A percentile compares a stretch with the other conserved stretches of the same genome.
Evolutionary conservation across 345 rosid genomes (phyloP).

Genomic region (Populus tremula): DNA sequence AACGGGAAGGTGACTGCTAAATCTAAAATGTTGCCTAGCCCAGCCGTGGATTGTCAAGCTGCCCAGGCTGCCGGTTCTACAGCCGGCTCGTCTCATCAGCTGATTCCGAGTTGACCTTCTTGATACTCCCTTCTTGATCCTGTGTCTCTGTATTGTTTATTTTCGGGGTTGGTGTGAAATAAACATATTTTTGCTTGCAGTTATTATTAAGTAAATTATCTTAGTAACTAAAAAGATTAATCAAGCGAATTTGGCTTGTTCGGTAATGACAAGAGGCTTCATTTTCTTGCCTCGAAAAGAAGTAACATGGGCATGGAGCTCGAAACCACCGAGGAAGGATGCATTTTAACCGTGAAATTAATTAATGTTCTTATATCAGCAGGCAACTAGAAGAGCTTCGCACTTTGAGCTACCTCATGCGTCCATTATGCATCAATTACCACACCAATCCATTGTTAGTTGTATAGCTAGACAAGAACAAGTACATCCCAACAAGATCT

Average conservation of each 20-base stretch:
- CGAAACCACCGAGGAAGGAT: neutral
- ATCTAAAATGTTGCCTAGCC: slow-evolving; percentile 20
- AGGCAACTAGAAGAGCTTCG: neutral
- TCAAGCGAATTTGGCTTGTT: neutral
- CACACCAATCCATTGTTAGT: neutral
- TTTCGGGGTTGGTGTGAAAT: slow-evolving; percentile 17
- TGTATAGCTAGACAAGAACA: neutral
- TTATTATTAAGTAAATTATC: neutral
- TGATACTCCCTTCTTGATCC: neutral
- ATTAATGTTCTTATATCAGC: neutral
- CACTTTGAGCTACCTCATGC: neutral
- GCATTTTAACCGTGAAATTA: neutral
- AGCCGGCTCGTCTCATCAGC: neutral
- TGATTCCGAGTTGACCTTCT: neutral
- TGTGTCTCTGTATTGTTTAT: slow-evolving; percentile 2
- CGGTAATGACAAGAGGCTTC: neutral
- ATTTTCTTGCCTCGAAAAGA: neutral
- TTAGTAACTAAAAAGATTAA: neutral
- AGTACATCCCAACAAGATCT: slow-evolving; percentile 14
- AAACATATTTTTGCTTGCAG: neutral
- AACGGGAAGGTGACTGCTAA: slow-evolving; percentile 30
- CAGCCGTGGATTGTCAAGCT: slow-evolving; percentile 8
- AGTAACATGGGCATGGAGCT: neutral
- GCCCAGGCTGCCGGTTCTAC: neutral
- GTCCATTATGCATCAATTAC: slow-evolving; percentile 2